A percentile compares a stretch with the other conserved stretches of the same genome.
Evolutionary conservation across 1,284 basidiomycete genomes (phyloP).

Genomic region (Moesziomyces parantarcticus): DNA sequence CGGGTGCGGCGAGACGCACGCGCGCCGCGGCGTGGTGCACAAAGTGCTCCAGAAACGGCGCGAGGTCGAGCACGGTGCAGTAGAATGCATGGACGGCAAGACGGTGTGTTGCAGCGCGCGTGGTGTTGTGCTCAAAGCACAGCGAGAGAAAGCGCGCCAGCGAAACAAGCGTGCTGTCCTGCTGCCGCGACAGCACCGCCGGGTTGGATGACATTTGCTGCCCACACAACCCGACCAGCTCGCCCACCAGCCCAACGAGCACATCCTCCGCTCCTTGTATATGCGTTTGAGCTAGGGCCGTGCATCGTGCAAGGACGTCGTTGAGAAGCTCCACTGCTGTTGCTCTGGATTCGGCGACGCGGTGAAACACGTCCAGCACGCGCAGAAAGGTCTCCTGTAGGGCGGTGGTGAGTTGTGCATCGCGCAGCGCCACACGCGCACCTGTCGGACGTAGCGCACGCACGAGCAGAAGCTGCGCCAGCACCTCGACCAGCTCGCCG

Average conservation of each 20-base stretch:
- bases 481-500: constrained; percentile 3
- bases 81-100: constrained; percentile 33
- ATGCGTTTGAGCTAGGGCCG: background rate
- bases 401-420: constrained; percentile 11
- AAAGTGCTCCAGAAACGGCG: constrained; percentile 46
- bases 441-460: constrained; percentile 10
- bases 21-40: constrained; percentile 23
- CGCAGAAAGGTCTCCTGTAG: constrained; percentile 9
- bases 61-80: constrained; percentile 39
- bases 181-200: constrained; percentile 22
- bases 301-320: constrained; percentile 2
- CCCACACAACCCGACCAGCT: constrained; percentile 40
- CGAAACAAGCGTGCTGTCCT: constrained; percentile 25
- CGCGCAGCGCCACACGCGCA: no score
- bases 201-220: constrained; percentile 41
- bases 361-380: constrained; percentile 12
- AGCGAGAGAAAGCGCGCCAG: constrained; percentile 22
- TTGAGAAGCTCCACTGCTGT: constrained; percentile 5
- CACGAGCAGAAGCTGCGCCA: constrained; percentile 9
- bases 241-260: constrained; percentile 13
- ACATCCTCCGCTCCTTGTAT: constrained; percentile 1
- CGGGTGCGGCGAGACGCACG: background rate
- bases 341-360: background rate
- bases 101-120: constrained; percentile 4
- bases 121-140: constrained; percentile 23